Conservation (phyloP, 768 basidiomycete species). For the Rubroboletus satanas region DNA sequence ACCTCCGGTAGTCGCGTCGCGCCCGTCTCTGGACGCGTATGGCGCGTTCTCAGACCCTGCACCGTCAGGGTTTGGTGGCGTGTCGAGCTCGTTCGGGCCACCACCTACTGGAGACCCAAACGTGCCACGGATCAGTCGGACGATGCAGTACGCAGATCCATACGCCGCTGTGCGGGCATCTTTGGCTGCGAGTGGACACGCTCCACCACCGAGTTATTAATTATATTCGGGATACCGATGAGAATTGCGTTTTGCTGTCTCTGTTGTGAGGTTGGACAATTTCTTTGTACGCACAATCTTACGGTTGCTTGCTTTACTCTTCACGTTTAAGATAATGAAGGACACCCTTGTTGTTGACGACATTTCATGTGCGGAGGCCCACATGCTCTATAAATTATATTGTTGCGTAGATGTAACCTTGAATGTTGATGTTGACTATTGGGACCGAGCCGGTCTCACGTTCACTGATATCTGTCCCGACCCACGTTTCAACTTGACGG, state of each 20-base stretch:
- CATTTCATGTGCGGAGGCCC: neutral
- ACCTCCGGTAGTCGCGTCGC: slow-evolving; percentile 36
- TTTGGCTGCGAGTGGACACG: slow-evolving; percentile 34
- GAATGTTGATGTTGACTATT: slow-evolving; percentile 13
- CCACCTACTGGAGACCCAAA: slow-evolving; percentile 32
- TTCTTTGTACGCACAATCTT: slow-evolving; percentile 14
- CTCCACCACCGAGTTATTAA: slow-evolving; percentile 50
- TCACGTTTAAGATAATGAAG: slow-evolving; percentile 9
- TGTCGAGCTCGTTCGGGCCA: slow-evolving; percentile 32
- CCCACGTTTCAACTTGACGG: neutral
- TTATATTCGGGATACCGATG: slow-evolving; percentile 50
- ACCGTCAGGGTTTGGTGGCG: slow-evolving; percentile 64
- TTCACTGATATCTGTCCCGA: neutral
- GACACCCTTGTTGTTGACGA: slow-evolving; percentile 10
- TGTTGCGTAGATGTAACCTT: slow-evolving; percentile 11
- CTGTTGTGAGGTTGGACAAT: neutral
- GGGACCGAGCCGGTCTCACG: slow-evolving; percentile 18
- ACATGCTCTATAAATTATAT: slow-evolving; percentile 7
- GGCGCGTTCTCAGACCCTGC: slow-evolving; percentile 89
- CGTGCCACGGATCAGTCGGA: slow-evolving; percentile 65
- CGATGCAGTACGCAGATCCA: slow-evolving; percentile 92
- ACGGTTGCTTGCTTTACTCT: slow-evolving; percentile 1
- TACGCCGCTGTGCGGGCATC: slow-evolving; percentile 77
- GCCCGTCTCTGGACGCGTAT: slow-evolving; percentile 81
- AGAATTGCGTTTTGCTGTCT: neutral